Evolutionary conservation across 2,329 filamentous ascomycete species (phyloP), one percentile per base, ranked within the genome.

Genomic region (Cryphonectria carpinicola): DNA sequence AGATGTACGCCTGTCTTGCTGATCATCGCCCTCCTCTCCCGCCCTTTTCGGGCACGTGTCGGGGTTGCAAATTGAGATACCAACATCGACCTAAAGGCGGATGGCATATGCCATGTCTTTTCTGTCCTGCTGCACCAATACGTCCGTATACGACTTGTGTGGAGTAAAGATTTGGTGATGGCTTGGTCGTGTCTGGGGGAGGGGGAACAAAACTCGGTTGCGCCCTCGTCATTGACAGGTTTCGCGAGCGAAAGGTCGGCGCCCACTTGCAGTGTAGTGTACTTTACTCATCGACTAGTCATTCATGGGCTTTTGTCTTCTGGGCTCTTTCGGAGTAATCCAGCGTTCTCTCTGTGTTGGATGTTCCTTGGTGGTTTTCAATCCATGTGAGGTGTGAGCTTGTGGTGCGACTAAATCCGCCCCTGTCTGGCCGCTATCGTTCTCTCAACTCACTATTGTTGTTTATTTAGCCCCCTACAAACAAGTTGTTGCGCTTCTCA

Each of bases 31-130:
- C 37, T 19, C 37, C 35, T 39, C 10, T 32, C 28, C 28, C 28
- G 41, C 63, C 14, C 14, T 14, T 19, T 35, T 65, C 63, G 63
- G 63, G 43, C 63, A 65, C 63, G 63, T 65, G 43, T 65, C 63
- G 63, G 63, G 63, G 63, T 65, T 65, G n/a, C 43, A 65, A 64
- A 28, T 25, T 25, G 5, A 46, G 61, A 64, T n/a, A 64, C 11
- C 17, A n/a, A 17, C n/a, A n/a, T 43, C 13, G 39, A 43, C 13
- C n/a, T n/a, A 19, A 22, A 10, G n/a, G 58, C 22, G 35, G 22
- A n/a, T 39, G 58, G 17, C 46, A 49, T 49, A 22, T 49, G 54
- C 17, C 10, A n/a, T 32, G 32, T 32, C 32, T 32, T 32, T 32
- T 54, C 6, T 35, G 4, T 58, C 54, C 54, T 32, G 28, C 25